Evolutionary conservation across 139 green algal species (phyloP).

Genomic region (Chlamydomonas sp.): DNA sequence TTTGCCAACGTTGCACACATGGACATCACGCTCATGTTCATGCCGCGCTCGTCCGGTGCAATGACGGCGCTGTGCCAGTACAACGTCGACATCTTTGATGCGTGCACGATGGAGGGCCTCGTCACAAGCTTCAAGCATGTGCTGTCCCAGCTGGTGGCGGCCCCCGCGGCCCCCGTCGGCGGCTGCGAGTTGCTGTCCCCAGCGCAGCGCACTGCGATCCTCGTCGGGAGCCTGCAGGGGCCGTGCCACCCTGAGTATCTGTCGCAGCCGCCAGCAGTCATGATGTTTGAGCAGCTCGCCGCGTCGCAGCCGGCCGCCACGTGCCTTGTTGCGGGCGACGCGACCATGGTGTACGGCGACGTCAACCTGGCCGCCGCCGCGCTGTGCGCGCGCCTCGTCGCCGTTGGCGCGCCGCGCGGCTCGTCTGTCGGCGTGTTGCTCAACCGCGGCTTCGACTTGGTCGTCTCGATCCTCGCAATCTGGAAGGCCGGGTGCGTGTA

Average conservation of each 20-base stretch:
- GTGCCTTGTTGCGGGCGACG: too few species aligned
- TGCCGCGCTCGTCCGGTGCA: neutral
- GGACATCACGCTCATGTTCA: neutral
- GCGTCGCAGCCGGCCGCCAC: too few species aligned
- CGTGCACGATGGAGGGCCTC: neutral
- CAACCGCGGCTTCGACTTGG: neutral
- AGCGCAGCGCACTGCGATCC: too few species aligned
- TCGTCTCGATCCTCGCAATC: neutral
- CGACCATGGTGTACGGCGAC: neutral
- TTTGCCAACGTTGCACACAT: neutral
- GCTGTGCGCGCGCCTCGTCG: neutral
- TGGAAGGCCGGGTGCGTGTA: constrained; percentile 36
- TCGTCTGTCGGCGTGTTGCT: constrained; percentile 7
- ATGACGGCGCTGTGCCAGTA: neutral
- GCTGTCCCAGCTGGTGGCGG: neutral
- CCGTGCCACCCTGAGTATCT: too few species aligned
- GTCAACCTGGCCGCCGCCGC: neutral
- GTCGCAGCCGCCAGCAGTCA: too few species aligned
- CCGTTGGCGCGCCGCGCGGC: neutral
- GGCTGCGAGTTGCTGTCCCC: neutral
- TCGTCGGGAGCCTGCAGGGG: too few species aligned
- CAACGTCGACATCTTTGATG: neutral
- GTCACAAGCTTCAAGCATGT: neutral
- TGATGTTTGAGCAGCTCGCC: too few species aligned
- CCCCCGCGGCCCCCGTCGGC: too few species aligned